phyloP scores from a whole-genome alignment of 805 yeast genomes.

The Candida hispaniensis region DNA sequence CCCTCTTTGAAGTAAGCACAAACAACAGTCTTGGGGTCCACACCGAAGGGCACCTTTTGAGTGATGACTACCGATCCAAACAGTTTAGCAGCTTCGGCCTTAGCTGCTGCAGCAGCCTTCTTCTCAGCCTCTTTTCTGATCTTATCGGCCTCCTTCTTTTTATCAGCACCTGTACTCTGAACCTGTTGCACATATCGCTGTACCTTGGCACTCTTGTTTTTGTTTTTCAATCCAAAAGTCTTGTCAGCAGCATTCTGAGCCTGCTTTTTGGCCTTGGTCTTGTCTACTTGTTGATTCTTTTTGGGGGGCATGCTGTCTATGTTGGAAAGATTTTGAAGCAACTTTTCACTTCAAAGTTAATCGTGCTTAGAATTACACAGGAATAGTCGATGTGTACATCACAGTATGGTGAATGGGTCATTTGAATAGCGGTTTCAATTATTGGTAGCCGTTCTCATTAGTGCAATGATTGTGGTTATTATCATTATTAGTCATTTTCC shows the following conservation, averaged over 20 bases:
- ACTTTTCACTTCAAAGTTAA: no score
- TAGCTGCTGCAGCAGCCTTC: conserved; percentile 84
- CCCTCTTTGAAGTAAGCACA: conserved; percentile 87
- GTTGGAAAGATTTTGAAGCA: no score
- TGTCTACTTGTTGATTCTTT: conserved; percentile 49
- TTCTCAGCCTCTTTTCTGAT: conserved; percentile 63
- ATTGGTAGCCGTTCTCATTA: no score
- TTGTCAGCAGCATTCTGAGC: conserved; percentile 64
- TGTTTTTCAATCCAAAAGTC: conserved; percentile 91
- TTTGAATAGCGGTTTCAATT: no score
- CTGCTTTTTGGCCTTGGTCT: conserved; percentile 47
- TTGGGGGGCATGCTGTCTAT: conserved; percentile 31
- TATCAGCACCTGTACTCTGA: conserved; percentile 43
- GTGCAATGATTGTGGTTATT: no score
- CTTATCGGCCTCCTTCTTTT: conserved; percentile 65
- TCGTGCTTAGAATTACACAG: no score
- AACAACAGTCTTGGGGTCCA: conserved; percentile 87
- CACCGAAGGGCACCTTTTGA: conserved; percentile 92
- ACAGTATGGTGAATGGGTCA: no score
- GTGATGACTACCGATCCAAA: conserved; percentile 53
- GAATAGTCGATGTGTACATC: no score
- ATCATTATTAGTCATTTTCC: no score
- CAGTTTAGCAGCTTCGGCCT: conserved; percentile 72
- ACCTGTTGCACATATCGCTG: conserved; percentile 63
- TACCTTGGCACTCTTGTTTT: conserved; percentile 87